These are phyloP conservation scores for Solanum bulbocastanum DNA, from an alignment of 257 asterid species.

Conservation along the genomic window DNA sequence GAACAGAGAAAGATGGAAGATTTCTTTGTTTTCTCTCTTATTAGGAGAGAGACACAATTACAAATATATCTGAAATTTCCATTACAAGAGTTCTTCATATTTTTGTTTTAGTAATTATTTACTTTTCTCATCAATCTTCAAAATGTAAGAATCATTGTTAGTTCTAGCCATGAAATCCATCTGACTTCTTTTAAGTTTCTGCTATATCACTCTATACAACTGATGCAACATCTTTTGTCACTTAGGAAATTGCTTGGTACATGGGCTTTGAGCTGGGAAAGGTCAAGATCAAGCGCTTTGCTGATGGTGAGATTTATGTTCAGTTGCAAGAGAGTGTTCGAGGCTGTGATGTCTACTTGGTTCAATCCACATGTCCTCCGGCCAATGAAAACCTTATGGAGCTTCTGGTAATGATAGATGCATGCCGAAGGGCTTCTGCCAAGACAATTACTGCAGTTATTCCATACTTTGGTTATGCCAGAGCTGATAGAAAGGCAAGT, in stretches of 20 bases:
- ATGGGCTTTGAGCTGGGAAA: slow-evolving; percentile 84
- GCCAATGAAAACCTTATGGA: slow-evolving; percentile 93
- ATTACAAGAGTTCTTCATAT: background rate
- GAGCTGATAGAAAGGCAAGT: slow-evolving; percentile 84
- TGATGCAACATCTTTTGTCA: slow-evolving; percentile 1
- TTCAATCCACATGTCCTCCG: slow-evolving; percentile 85
- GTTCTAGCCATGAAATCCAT: background rate
- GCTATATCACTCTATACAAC: background rate
- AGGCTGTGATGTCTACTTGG: slow-evolving; percentile 76
- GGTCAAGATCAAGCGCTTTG: slow-evolving; percentile 59
- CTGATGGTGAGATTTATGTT: slow-evolving; percentile 92
- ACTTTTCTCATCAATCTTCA: background rate
- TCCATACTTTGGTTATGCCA: slow-evolving; percentile 91
- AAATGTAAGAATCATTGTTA: background rate
- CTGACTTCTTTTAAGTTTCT: background rate
- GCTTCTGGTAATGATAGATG: slow-evolving; percentile 86
- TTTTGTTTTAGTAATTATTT: background rate
- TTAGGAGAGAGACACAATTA: background rate
- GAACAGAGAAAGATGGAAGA: background rate
- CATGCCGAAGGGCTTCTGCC: slow-evolving; percentile 94
- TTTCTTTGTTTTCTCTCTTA: background rate
- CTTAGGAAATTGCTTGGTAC: slow-evolving; percentile 84
- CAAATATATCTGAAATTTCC: background rate
- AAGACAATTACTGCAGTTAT: slow-evolving; percentile 79
- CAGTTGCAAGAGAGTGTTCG: slow-evolving; percentile 95